Conservation (phyloP, 1,284 basidiomycete genomes). For the Trametes polyzona region DNA sequence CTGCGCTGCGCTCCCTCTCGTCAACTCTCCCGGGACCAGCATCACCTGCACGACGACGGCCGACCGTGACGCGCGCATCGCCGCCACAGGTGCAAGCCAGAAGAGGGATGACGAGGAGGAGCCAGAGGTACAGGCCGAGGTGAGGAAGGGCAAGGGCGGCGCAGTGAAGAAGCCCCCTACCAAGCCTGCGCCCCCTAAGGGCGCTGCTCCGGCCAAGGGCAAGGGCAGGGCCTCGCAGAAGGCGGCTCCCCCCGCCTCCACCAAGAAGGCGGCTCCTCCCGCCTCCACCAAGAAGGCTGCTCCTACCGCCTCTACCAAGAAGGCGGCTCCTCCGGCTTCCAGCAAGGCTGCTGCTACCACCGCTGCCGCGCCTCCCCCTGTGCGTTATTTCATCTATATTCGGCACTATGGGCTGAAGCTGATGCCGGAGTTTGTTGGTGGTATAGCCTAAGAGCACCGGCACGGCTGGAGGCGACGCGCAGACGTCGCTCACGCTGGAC, state of each 20-base stretch:
- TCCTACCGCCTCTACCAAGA: neutral
- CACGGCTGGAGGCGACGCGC: constrained; percentile 24
- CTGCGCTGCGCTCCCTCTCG: constrained; percentile 57
- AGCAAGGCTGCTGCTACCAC: neutral
- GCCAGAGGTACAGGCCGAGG: neutral
- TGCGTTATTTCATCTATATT: too few species aligned
- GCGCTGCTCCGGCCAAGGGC: neutral
- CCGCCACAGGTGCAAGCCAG: constrained; percentile 41
- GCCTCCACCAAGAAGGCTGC: neutral
- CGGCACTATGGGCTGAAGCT: too few species aligned
- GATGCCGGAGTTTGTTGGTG: too few species aligned
- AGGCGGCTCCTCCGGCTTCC: neutral
- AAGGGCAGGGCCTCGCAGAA: neutral
- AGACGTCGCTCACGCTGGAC: constrained; percentile 37
- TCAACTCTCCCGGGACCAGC: constrained; percentile 46
- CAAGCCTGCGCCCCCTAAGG: neutral
- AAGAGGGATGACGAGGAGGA: neutral
- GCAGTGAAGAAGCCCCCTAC: neutral
- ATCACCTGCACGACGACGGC: constrained; percentile 50
- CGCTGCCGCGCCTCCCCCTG: neutral
- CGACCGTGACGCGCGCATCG: constrained; percentile 44
- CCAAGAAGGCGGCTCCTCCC: neutral
- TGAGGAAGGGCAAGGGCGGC: neutral
- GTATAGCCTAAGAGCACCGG: neutral
- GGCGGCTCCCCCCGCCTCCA: neutral